Base-by-base conservation (phyloP, 176 grass and related monocot species). In the Pharus latifolius region DNA sequence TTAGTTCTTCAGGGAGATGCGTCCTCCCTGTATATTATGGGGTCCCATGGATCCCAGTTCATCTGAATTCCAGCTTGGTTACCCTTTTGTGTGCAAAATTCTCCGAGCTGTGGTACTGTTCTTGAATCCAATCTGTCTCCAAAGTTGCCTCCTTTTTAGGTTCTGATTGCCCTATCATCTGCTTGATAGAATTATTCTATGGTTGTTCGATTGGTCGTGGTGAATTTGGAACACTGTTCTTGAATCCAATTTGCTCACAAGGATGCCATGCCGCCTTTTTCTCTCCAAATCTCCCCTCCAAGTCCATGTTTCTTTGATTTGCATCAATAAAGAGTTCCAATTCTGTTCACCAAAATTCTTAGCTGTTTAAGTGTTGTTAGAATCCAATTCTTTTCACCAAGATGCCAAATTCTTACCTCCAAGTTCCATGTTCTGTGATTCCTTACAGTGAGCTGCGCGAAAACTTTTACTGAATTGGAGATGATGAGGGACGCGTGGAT, bases 401-500 rank as follows among this genome's bases (percentile, higher is more conserved):
- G 30, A 77, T 77, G 35, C 54, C 47, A 68, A 51, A 65, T 80
- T 46, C 62, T 63, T 23, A 70, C 32, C 42, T 65, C 56, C 31
- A 49, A 15, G 35, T n/a, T 20, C 22, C 49, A n/a, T 23, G 16
- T 22, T 18, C 5, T 56, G 13, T 34, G 47, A 49, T 82, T 78
- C 55, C 56, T 81, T 74, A 17, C 67, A 78, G 78, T n/a, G 38
- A 46, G 22, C 51, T 55, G 56, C 69, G 49, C 60, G 33, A 31
- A 19, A 11, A 22, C 6, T 15, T 43, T 16, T 24, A 43, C 34
- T 8, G 38, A 32, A 7, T 18, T 30, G n/a, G 75, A 78, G 58
- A 89, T 92, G 92, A 89, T 63, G 73, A 86, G 74, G 53, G 86
- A 89, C 51, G 22, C 48, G 72, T 89, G 74, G 17, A 92, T 82